phyloP scores from a whole-genome alignment of 2,329 filamentous ascomycete genomes.

The Neurospora crassa region DNA sequence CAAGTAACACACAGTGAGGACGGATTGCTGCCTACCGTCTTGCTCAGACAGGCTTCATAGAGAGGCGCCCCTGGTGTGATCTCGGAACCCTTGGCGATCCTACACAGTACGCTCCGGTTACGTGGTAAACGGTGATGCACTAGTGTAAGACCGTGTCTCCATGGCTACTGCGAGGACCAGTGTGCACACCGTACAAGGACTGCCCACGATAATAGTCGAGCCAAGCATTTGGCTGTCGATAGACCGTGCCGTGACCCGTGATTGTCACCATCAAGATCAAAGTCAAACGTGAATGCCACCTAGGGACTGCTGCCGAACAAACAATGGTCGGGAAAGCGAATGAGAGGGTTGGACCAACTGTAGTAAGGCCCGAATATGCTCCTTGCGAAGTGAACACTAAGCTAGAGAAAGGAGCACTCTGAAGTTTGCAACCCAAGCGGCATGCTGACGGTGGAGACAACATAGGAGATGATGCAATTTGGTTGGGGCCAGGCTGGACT shows the following conservation, averaged over 20 bases:
- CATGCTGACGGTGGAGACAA: neutral
- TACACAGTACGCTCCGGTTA: neutral
- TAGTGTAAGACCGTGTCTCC: neutral
- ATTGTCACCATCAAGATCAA: neutral
- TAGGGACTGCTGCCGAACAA: neutral
- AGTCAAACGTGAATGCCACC: neutral
- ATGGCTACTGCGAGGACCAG: neutral
- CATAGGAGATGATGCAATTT: neutral
- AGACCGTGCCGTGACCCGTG: neutral
- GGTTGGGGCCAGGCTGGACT: neutral
- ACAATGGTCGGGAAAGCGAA: neutral
- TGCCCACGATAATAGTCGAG: neutral
- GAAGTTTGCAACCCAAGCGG: neutral
- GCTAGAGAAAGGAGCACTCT: neutral
- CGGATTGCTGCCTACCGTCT: neutral
- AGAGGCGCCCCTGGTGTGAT: neutral
- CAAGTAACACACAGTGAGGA: neutral
- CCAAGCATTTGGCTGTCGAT: neutral
- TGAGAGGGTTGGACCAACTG: neutral
- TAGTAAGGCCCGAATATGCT: neutral
- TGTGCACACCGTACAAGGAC: neutral
- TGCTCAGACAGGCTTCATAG: neutral
- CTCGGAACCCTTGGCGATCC: neutral
- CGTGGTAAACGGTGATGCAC: neutral
- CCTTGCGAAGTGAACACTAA: slow-evolving; percentile 1